These are phyloP conservation scores for Coemansia sp. DNA, from an alignment of 192 early-diverging fungal species.

Conservation along the genomic window DNA sequence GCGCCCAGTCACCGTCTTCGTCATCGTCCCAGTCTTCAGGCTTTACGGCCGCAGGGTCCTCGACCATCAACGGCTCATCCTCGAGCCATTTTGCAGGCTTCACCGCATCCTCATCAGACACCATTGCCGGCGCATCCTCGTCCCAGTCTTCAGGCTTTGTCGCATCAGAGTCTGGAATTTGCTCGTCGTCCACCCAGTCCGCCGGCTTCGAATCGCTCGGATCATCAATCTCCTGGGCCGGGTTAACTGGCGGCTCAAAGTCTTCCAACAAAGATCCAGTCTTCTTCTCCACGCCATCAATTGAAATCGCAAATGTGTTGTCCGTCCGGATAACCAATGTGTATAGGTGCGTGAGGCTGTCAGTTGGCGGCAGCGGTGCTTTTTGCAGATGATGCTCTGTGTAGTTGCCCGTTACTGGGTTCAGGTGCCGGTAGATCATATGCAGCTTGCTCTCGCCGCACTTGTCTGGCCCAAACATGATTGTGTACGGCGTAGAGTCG, in stretches of 20 bases:
- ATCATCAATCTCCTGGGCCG: constrained; percentile 77
- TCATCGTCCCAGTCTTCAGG: constrained; percentile 92
- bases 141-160: constrained; percentile 81
- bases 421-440: constrained; percentile 90
- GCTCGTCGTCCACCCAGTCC: constrained; percentile 85
- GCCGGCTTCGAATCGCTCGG: constrained; percentile 77
- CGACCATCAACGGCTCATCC: constrained; percentile 70
- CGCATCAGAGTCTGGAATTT: constrained; percentile 79
- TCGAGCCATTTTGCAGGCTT: constrained; percentile 87
- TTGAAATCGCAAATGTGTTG: constrained; percentile 74
- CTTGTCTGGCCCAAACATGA: constrained; percentile 94
- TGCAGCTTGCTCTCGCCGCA: constrained; percentile 94
- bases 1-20: constrained; percentile 90
- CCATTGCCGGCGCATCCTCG: constrained; percentile 79
- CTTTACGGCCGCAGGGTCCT: constrained; percentile 77
- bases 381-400: constrained; percentile 83
- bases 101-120: constrained; percentile 73
- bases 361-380: constrained; percentile 67
- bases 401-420: constrained; percentile 73
- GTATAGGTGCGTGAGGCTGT: constrained; percentile 73
- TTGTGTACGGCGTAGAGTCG: constrained; percentile 82
- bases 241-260: constrained; percentile 85
- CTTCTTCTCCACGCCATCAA: constrained; percentile 67
- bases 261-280: constrained; percentile 73
- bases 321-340: constrained; percentile 82